Evolutionary conservation across 2,329 filamentous ascomycete species (phyloP).

Genomic region (Epichloe hybrida): DNA sequence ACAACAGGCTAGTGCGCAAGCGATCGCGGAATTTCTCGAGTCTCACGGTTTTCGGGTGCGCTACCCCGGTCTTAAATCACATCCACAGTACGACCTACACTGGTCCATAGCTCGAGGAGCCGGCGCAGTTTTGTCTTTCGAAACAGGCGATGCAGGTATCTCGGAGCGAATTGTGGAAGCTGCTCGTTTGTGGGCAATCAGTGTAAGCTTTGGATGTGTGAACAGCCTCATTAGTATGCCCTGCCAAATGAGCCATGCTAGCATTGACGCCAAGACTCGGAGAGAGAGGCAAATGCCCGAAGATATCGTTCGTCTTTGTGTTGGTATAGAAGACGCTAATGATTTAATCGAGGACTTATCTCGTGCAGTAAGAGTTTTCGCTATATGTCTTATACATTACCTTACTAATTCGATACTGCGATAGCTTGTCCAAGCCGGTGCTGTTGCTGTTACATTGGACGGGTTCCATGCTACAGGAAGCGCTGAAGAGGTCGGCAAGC

Average conservation of each 20-base stretch:
- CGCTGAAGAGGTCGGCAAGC: conserved; percentile 18
- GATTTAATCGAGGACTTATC: conserved; percentile 89
- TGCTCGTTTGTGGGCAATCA: conserved; percentile 84
- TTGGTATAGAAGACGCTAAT: conserved; percentile 86
- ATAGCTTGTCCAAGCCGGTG: conserved; percentile 84
- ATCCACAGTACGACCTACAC: conserved; percentile 93
- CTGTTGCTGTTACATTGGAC: conserved; percentile 73
- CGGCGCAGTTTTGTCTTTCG: conserved; percentile 88
- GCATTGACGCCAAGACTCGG: conserved; percentile 89
- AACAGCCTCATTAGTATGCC: conserved; percentile 99
- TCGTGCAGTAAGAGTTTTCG: conserved; percentile 58
- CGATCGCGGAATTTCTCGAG: conserved; percentile 87
- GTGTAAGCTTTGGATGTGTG: conserved; percentile 94
- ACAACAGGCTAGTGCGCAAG: conserved; percentile 84
- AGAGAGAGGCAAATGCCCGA: conserved; percentile 85
- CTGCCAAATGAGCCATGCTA: conserved; percentile 98
- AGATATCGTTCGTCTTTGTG: conserved; percentile 88
- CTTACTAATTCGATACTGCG: background rate
- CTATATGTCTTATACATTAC: background rate
- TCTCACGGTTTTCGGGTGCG: conserved; percentile 84
- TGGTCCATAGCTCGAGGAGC: conserved; percentile 91
- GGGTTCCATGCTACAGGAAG: conserved; percentile 55
- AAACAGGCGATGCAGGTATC: conserved; percentile 73
- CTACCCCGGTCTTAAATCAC: conserved; percentile 85
- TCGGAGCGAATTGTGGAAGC: conserved; percentile 92